phyloP scores from a whole-genome alignment of 116 monocot genomes.

The Phalaenopsis hybrid region DNA sequence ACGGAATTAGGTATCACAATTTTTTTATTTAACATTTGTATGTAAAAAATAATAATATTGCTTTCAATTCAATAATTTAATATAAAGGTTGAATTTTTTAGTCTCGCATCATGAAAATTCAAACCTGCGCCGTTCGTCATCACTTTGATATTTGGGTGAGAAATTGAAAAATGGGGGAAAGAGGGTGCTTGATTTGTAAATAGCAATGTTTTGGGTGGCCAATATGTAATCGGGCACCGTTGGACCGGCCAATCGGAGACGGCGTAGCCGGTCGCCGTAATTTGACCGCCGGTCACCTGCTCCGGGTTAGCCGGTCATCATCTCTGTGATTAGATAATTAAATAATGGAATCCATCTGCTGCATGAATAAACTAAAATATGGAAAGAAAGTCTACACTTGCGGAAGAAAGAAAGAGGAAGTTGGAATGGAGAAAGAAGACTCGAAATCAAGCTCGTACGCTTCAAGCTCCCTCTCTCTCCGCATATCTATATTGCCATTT shows the following conservation, averaged over 20 bases:
- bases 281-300: background rate
- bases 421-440: slow-evolving; percentile 5
- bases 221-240: too few relatives aligned
- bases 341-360: background rate
- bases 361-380: background rate
- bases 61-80: too few relatives aligned
- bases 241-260: background rate
- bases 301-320: background rate
- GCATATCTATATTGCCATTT: slow-evolving; percentile 3
- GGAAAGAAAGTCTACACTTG: slow-evolving; percentile 2
- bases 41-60: too few relatives aligned
- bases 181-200: too few relatives aligned
- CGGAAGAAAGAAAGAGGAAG: background rate
- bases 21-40: too few relatives aligned
- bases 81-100: too few relatives aligned
- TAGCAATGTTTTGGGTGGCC: too few relatives aligned
- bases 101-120: too few relatives aligned
- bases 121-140: too few relatives aligned
- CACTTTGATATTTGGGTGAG: too few relatives aligned
- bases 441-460: background rate
- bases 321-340: background rate
- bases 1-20: too few relatives aligned
- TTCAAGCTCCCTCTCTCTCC: background rate
- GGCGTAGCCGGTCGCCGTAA: background rate
- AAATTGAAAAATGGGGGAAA: background rate